A percentile compares a stretch with the other conserved stretches of the same genome.
Conservation (phyloP, 495 filamentous ascomycete species). For the Evernia prunastri region DNA sequence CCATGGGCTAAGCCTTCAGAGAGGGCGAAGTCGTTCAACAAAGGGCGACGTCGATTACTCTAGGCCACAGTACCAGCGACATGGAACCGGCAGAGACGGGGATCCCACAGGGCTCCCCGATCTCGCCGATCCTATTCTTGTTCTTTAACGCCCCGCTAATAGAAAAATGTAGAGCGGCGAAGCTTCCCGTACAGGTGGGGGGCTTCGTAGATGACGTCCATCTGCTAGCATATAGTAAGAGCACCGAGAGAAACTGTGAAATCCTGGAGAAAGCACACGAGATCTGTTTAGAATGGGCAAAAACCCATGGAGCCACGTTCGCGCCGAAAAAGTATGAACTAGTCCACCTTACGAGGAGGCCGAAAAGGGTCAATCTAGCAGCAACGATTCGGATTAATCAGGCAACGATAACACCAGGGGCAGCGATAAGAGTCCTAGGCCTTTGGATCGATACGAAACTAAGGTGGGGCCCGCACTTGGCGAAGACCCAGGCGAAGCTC, state of each 20-base stretch:
- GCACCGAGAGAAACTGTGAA: slow-evolving; percentile 24
- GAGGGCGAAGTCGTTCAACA: no score
- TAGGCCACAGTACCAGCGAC: no score
- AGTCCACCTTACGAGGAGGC: slow-evolving; percentile 12
- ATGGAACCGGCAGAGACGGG: slow-evolving; percentile 16
- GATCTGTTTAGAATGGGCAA: slow-evolving; percentile 27
- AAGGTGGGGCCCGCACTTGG: background rate
- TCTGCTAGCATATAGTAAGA: slow-evolving; percentile 23
- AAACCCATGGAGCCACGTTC: no score
- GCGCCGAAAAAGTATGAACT: slow-evolving; percentile 18
- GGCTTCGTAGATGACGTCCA: slow-evolving; percentile 30
- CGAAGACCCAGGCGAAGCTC: background rate
- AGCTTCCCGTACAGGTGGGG: slow-evolving; percentile 18
- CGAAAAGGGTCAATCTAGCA: slow-evolving; percentile 10
- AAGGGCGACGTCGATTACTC: no score
- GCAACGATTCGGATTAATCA: background rate
- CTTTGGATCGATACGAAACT: slow-evolving; percentile 14
- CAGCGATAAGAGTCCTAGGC: slow-evolving; percentile 12
- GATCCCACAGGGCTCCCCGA: slow-evolving; percentile 30
- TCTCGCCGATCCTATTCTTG: slow-evolving; percentile 34
- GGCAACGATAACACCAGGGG: background rate
- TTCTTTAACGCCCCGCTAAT: slow-evolving; percentile 34
- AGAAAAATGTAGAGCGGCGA: slow-evolving; percentile 18
- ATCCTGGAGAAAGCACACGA: slow-evolving; percentile 26
- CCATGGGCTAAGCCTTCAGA: no score